Evolutionary conservation across 1,139 yeast genomes (phyloP), one percentile per base, ranked within the genome.

Genomic region (Hansenula sp.): DNA sequence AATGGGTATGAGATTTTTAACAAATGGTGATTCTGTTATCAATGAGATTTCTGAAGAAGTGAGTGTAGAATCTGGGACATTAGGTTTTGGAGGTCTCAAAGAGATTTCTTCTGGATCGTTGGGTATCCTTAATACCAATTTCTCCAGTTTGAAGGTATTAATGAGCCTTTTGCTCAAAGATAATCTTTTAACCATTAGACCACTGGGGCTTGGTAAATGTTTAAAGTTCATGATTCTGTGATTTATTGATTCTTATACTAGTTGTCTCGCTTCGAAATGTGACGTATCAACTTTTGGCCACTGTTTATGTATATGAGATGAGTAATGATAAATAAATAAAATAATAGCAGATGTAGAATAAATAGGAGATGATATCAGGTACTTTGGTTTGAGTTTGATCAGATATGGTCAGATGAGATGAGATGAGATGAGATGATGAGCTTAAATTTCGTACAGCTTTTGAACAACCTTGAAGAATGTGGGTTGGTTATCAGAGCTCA

Each of bases 31-130:
- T 27, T 27, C 6, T 5, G 5, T 18, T 3, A 46, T 37, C 1
- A 17, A 22, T 2, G 26, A 8, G 10, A 40, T 38, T 28, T 46
- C 50, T 9, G 34, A 38, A 14, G 16, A 26, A 3, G 44, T 36
- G 7, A 46, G 39, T 13, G 37, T 37, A 14, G 42, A 25, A 27
- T 29, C 35, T 19, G 36, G 21, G 11, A 14, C 17, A 3, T 10
- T 25, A 24, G 29, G 5, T 17, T 17, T 12, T 32, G 25, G 12
- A 6, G 17, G 5, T 25, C 6, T n/a, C 7, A 12, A 19, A 11
- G n/a, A 3, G 4, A 12, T 8, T 29, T 9, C 5, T 7, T 17
- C 18, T 5, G 17, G 18, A 28, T 12, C 10, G 5, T 14, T 14
- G 6, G 33, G 33, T 13, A 30, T 20, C 10, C n/a, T 30, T 2